Evolutionary conservation across 2,329 filamentous ascomycete genomes (phyloP).

Genomic region (Neofusicoccum sp.): DNA sequence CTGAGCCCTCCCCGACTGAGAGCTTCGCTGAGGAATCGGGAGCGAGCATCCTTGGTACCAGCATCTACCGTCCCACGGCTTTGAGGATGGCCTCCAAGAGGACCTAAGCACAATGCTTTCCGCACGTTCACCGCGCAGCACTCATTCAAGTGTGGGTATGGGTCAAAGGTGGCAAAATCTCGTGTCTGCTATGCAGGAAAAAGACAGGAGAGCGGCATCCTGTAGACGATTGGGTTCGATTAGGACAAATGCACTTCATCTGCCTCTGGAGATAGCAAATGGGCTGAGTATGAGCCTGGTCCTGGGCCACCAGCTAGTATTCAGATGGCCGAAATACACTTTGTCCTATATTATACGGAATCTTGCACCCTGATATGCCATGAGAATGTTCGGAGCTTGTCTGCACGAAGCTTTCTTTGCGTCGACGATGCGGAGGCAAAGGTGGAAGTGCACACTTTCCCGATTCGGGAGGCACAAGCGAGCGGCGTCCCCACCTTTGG

Average conservation of each 20-base stretch:
- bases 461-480: not conserved
- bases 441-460: constrained; percentile 4
- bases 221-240: not conserved
- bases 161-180: too few species aligned
- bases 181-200: too few species aligned
- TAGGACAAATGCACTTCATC: not conserved
- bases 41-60: not conserved
- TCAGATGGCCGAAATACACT: too few species aligned
- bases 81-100: not conserved
- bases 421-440: not conserved
- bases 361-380: too few species aligned
- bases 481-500: constrained; percentile 1
- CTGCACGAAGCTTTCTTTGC: not conserved
- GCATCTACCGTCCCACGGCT: constrained; percentile 1
- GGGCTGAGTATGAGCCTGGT: not conserved
- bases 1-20: not conserved
- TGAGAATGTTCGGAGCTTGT: too few species aligned
- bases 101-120: not conserved
- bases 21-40: not conserved
- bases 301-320: not conserved
- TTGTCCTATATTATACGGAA: too few species aligned
- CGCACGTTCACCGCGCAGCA: not conserved
- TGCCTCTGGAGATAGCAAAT: not conserved
- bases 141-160: not conserved
- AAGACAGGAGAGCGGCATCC: too few species aligned